Conservation (phyloP, 2,329 filamentous ascomycete species). For the Ophiostoma australiae region DNA sequence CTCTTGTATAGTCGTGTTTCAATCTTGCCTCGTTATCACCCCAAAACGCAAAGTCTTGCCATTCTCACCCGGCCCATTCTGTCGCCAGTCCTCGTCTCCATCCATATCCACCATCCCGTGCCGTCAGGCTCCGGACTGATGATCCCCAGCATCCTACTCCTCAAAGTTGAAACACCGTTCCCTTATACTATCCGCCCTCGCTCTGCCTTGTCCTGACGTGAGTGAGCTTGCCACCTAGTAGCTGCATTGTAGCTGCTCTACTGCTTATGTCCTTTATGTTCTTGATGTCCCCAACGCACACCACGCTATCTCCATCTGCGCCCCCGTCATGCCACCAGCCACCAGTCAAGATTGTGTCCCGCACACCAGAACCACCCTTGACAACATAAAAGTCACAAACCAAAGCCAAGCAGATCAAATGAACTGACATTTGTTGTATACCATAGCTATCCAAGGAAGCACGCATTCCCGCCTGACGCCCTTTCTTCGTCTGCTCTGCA, state of each 20-base stretch:
- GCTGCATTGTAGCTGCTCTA: not conserved
- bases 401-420: constrained; percentile 15
- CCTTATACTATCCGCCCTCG: not conserved
- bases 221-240: not conserved
- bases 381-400: constrained; percentile 11
- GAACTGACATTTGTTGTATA: constrained; percentile 19
- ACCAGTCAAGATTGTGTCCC: constrained; percentile 23
- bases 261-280: constrained; percentile 18
- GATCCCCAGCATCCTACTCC: not conserved
- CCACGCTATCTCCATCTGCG: not conserved
- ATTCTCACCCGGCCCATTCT: constrained; percentile 1
- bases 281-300: constrained; percentile 16
- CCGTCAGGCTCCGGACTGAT: constrained; percentile 1
- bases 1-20: not conserved
- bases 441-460: not conserved
- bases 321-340: constrained; percentile 18
- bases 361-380: constrained; percentile 17
- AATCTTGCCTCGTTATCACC: not conserved
- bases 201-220: not conserved
- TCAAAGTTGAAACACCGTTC: not conserved
- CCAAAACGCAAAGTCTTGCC: not conserved
- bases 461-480: constrained; percentile 21
- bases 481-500: not conserved
- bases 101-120: constrained; percentile 6
- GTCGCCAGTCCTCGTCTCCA: not conserved